Evolutionary conservation across 106 monocot species (phyloP), one percentile per base, ranked within the genome.

Genomic region (Apostasia shenzhenica): DNA sequence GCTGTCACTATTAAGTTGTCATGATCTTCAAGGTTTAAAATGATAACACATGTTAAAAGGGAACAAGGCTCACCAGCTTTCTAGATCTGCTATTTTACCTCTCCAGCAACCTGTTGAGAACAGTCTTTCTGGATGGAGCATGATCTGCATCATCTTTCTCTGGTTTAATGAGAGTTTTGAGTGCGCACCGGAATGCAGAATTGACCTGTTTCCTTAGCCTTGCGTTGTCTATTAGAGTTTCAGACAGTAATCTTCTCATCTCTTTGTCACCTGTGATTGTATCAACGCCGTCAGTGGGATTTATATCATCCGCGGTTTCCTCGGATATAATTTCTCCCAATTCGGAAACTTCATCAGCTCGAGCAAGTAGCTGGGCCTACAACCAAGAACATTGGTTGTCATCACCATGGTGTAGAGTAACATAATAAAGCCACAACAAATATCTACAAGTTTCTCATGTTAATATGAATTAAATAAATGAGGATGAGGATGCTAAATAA

Each of bases 311-410:
- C 40, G 75, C 50, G 44, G 79, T 57, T 73, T 70, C 72, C 8
- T 57, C 64, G 10, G 50, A 74, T 45, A 63, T 53, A 50, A 26
- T 57, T 48, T 63, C 66, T 60, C 70, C 79, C 4, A 9, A 49
- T 61, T 69, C 73, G 8, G 44, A 5, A 26, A 51, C 53, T 63
- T 82, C 94, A 76, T 95, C 88, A 66, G 91, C 81, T 73, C 63
- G 81, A 14, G 88, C 77, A 46, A 95, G 88, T 48, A 95, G 86
- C 74, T 88, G 91, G 50, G 95, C 91, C 95, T 91, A 38, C n/a
- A 12, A 67, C 9, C 54, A 68, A 41, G 68, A 54, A 39, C 12
- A 47, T 3, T 41, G 2, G 4, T 5, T 5, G 37, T 2, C 14
- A 5, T 40, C 39, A 39, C 40, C 39, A 61, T 13, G 57, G 13